Evolutionary conservation across 2,329 filamentous ascomycete species (phyloP).

Genomic region (Fusarium redolens): DNA sequence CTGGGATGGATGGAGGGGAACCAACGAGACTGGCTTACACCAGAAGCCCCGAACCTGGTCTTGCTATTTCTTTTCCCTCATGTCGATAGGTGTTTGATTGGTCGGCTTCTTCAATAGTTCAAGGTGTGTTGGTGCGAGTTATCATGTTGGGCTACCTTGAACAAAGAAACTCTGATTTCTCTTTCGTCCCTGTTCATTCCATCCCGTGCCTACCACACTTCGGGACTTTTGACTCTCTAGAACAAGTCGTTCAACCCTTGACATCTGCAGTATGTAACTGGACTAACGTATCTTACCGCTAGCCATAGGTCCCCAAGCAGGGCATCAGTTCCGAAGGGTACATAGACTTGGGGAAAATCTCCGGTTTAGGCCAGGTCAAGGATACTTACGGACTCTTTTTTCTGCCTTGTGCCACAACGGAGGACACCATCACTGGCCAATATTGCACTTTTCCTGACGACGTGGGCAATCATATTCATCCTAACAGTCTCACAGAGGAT

Average conservation of each 20-base stretch:
- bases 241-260: neutral
- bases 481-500: neutral
- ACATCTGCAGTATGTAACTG: neutral
- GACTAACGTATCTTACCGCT: neutral
- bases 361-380: neutral
- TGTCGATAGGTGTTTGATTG: neutral
- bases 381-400: neutral
- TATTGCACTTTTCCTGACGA: neutral
- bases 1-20: neutral
- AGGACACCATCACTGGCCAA: neutral
- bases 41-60: neutral
- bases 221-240: neutral
- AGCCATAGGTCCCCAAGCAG: neutral
- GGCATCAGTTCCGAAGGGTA: neutral
- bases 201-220: neutral
- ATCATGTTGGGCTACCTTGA: neutral
- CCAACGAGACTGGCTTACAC: neutral
- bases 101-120: no score
- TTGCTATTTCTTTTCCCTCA: neutral
- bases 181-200: neutral
- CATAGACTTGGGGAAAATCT: neutral
- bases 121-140: no score
- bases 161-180: neutral
- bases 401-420: neutral
- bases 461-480: neutral